Percentiles rank a stretch among this genome's conserved stretches.
Evolutionary conservation across 768 basidiomycete species (phyloP).

Genomic region (Lactarius hengduanensis): DNA sequence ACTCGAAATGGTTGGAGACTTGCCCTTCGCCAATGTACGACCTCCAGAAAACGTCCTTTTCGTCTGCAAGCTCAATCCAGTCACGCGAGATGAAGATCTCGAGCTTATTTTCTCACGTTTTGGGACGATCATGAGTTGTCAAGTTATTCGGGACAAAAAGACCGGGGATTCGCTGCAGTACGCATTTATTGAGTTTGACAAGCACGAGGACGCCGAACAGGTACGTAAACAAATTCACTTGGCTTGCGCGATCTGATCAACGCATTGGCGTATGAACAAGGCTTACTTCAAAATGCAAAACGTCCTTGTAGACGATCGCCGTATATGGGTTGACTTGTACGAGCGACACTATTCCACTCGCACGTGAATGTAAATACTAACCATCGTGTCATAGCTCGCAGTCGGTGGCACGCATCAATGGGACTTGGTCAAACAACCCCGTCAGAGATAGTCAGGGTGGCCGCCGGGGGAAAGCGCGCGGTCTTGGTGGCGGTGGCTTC

Average conservation of each 20-base stretch:
- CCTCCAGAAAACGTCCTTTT: slow-evolving; percentile 98
- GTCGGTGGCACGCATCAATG: slow-evolving; percentile 88
- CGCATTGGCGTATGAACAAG: slow-evolving; percentile 38
- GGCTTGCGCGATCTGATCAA: background rate
- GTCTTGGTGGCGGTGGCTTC: slow-evolving; percentile 46
- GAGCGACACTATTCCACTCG: slow-evolving; percentile 34
- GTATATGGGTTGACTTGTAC: slow-evolving; percentile 99
- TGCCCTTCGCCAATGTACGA: slow-evolving; percentile 96
- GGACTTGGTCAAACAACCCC: slow-evolving; percentile 76
- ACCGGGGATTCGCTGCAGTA: slow-evolving; percentile 97
- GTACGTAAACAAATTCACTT: slow-evolving; percentile 40
- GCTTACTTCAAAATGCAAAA: slow-evolving; percentile 99
- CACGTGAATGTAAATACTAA: slow-evolving; percentile 26
- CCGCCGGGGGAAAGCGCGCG: slow-evolving; percentile 34
- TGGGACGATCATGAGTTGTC: slow-evolving; percentile 94
- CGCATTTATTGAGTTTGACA: slow-evolving; percentile 98
- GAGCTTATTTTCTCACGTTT: slow-evolving; percentile 97
- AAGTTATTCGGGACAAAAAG: slow-evolving; percentile 93
- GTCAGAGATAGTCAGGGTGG: slow-evolving; percentile 44
- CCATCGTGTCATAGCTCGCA: slow-evolving; percentile 60
- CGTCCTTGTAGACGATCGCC: slow-evolving; percentile 92
- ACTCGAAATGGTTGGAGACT: slow-evolving; percentile 98
- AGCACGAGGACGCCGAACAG: slow-evolving; percentile 90
- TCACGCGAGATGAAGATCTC: slow-evolving; percentile 93
- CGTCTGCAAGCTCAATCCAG: slow-evolving; percentile 97